Conservation (phyloP, 176 grass and related monocot genomes). For the Oryza meridionalis region DNA sequence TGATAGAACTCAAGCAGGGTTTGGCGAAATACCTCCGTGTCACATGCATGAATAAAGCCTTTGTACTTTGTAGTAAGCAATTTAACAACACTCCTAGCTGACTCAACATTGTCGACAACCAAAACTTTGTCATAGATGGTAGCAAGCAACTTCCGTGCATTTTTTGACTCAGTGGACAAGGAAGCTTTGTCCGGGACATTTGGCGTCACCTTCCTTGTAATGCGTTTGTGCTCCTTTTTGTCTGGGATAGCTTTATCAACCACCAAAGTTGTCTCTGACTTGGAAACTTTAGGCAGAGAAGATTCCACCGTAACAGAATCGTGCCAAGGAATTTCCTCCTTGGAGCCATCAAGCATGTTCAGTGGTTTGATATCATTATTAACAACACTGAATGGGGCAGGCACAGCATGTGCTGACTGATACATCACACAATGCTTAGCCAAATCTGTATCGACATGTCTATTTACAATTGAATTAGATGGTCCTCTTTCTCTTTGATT, state of each 20-base stretch:
- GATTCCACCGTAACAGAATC: neutral
- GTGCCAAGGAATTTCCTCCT: constrained; percentile 8
- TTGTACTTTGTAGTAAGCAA: constrained; percentile 79
- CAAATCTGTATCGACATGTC: constrained; percentile 26
- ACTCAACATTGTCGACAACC: constrained; percentile 65
- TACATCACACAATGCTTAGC: constrained; percentile 26
- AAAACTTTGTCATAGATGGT: constrained; percentile 69
- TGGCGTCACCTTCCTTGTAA: constrained; percentile 20
- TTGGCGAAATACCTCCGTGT: constrained; percentile 69
- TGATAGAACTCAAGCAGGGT: constrained; percentile 25
- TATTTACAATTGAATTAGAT: constrained; percentile 39
- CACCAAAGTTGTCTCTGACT: constrained; percentile 20
- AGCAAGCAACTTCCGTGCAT: constrained; percentile 47
- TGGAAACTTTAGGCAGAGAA: constrained; percentile 19
- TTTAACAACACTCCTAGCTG: constrained; percentile 63
- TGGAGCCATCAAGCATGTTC: constrained; percentile 30
- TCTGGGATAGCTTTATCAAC: constrained; percentile 24
- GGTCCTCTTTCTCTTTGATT: constrained; percentile 30
- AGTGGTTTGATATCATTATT: constrained; percentile 17
- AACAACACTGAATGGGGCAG: constrained; percentile 23
- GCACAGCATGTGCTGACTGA: constrained; percentile 19
- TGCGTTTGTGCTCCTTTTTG: constrained; percentile 7
- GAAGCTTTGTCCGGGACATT: constrained; percentile 5
- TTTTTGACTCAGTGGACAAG: constrained; percentile 35
- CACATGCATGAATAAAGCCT: constrained; percentile 77